Percentiles rank a stretch among this genome's conserved stretches.
These are phyloP conservation scores for Didymosphaeria variabile DNA, from an alignment of 2,329 filamentous ascomycete species.

Conservation along the genomic window DNA sequence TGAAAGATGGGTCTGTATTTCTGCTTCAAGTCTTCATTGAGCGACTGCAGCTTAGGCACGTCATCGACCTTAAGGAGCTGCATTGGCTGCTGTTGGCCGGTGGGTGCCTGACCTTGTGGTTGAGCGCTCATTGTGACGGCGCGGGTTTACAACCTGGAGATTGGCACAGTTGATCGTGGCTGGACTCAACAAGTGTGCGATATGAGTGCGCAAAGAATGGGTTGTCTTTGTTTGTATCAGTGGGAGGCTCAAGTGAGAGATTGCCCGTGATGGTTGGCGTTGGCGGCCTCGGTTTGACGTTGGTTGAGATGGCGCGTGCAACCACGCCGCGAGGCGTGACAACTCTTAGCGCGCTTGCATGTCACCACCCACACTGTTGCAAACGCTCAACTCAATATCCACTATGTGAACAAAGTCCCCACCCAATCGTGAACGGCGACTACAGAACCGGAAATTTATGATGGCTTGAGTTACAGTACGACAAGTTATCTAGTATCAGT, in stretches of 20 bases:
- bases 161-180: not conserved
- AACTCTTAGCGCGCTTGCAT: conserved; percentile 8
- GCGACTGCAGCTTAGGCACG: conserved; percentile 45
- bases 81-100: conserved; percentile 28
- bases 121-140: conserved; percentile 43
- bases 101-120: conserved; percentile 26
- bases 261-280: not conserved
- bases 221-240: not conserved
- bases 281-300: not conserved
- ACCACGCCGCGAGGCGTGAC: conserved; percentile 7
- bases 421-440: too few species aligned
- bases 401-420: too few species aligned
- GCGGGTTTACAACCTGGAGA: conserved; percentile 12
- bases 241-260: not conserved
- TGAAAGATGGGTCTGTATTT: conserved; percentile 64
- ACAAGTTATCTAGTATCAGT: too few species aligned
- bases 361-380: not conserved
- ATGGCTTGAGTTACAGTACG: too few species aligned
- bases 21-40: conserved; percentile 64
- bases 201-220: conserved; percentile 1
- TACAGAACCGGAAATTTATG: too few species aligned
- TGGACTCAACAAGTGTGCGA: not conserved
- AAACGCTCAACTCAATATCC: too few species aligned
- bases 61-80: conserved; percentile 47
- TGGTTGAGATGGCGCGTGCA: conserved; percentile 10